Evolutionary conservation across 169 alveolate species (phyloP), one percentile per base, ranked within the genome.

Genomic region (Eimeria sp.): DNA sequence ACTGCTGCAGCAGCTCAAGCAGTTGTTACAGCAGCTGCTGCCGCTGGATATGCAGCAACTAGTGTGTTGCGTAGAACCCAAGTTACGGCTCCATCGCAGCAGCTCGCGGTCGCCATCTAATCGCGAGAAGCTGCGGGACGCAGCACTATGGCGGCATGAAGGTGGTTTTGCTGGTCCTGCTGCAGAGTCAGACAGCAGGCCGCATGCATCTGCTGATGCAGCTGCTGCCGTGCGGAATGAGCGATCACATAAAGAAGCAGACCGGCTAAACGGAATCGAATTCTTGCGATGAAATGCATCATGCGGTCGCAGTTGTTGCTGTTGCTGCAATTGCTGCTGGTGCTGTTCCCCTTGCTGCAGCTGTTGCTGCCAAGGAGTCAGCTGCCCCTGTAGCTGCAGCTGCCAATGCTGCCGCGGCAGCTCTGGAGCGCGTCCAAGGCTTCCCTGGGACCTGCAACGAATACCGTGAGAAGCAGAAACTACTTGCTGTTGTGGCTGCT

Each of bases 361-460:
- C 22, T 75, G 86, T 45, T 75, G 86, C 61, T 45, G 57, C 51
- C 61, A 45, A 45, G 51, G 51, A 43, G 86, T 22, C 57, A 75
- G 86, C 86, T 75, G 86, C 57, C 86, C 86, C 57, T 75, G 86
- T 58, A 75, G 57, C 89, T 78, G 89, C 89, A 43, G 89, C 89
- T 78, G 89, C 89, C 63, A 47, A 4, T 78, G 89, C 89, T 78
- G 89, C 89, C 89, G 61, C 45, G 89, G 18, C 67, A 78, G 89
- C 89, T 78, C 89, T 16, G 89, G 45, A 78, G 89, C 67, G 7
- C 75, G 75, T 20, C 75, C 43, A 25, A 65, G 75, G 75, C 75
- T 65, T 20, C 75, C 75, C n/a, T 65, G 75, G 43, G 75, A 45
- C 86, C 57, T 45, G 61, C 86, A 34, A 57, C 57, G 86, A 34